Percentiles rank a stretch among this genome's conserved stretches.
Evolutionary conservation across 2,329 filamentous ascomycete species (phyloP).

Genomic region (Pyricularia sp.): DNA sequence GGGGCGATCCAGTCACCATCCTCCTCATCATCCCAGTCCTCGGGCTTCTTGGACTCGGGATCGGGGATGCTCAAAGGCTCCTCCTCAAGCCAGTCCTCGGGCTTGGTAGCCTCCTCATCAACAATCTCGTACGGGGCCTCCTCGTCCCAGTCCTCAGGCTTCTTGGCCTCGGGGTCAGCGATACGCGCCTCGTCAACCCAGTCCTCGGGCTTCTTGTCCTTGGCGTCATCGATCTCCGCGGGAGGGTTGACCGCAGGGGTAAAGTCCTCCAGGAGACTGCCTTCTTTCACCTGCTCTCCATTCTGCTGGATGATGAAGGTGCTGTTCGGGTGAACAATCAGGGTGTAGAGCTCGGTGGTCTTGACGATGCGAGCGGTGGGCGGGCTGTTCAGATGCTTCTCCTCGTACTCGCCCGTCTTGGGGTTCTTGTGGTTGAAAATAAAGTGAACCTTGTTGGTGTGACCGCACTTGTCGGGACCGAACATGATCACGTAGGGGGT

Average conservation of each 20-base stretch:
- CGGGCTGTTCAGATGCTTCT: constrained; percentile 89
- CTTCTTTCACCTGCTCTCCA: constrained; percentile 78
- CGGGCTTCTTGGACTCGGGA: constrained; percentile 92
- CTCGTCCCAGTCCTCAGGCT: constrained; percentile 99
- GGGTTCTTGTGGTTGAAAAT: constrained; percentile 99
- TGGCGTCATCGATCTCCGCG: constrained; percentile 88
- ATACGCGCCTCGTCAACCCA: constrained; percentile 96
- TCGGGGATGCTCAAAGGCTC: constrained; percentile 78
- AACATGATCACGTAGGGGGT: constrained; percentile 99
- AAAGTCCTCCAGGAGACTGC: constrained; percentile 91
- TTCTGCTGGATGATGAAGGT: constrained; percentile 89
- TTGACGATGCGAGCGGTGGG: constrained; percentile 84
- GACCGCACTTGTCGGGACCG: constrained; percentile 96
- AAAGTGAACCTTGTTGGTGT: constrained; percentile 97
- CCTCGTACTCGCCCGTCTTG: constrained; percentile 98
- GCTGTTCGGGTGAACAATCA: constrained; percentile 95
- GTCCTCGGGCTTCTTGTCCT: constrained; percentile 87
- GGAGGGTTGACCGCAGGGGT: constrained; percentile 84
- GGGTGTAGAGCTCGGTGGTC: constrained; percentile 88
- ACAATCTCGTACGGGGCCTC: constrained; percentile 94
- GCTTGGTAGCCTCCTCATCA: constrained; percentile 83
- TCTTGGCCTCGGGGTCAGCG: constrained; percentile 81
- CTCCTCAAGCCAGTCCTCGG: constrained; percentile 91
- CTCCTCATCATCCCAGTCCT: constrained; percentile 99
- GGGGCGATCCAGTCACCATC: constrained; percentile 95